A percentile compares a stretch with the other conserved stretches of the same genome.
These are phyloP conservation scores for Botrytis aclada DNA, from an alignment of 2,329 filamentous ascomycete genomes.

Conservation along the genomic window DNA sequence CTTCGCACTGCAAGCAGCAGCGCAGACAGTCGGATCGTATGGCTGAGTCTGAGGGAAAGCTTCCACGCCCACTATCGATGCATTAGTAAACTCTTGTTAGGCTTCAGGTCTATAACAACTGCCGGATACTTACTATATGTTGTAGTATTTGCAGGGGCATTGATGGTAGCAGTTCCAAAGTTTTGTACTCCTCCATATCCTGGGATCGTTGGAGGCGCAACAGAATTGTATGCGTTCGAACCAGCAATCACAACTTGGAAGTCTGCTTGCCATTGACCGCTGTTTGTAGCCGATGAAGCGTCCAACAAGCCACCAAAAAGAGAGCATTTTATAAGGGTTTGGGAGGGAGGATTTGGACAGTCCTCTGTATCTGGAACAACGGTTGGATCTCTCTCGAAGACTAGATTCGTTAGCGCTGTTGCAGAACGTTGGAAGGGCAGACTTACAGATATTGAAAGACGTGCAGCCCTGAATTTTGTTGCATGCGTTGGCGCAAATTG, in stretches of 20 bases:
- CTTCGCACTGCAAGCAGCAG: slow-evolving; percentile 30
- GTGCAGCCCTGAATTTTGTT: slow-evolving; percentile 19
- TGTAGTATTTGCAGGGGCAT: slow-evolving; percentile 33
- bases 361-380: slow-evolving; percentile 4
- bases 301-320: slow-evolving; percentile 16
- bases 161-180: slow-evolving; percentile 36
- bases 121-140: slow-evolving; percentile 26
- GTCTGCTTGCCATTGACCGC: slow-evolving; percentile 15
- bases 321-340: slow-evolving; percentile 19
- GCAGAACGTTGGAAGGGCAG: background rate
- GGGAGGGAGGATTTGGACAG: slow-evolving; percentile 15
- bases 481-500: slow-evolving; percentile 18
- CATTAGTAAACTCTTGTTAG: background rate
- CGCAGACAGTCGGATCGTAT: slow-evolving; percentile 37
- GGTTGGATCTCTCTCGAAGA: slow-evolving; percentile 17
- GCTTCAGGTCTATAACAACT: background rate
- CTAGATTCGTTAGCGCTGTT: background rate
- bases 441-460: slow-evolving; percentile 17
- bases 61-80: slow-evolving; percentile 29
- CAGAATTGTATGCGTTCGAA: slow-evolving; percentile 14
- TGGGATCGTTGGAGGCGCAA: slow-evolving; percentile 22
- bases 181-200: slow-evolving; percentile 34
- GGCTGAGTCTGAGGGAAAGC: slow-evolving; percentile 34
- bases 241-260: slow-evolving; percentile 19
- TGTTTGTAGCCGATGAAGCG: slow-evolving; percentile 13